Conservation (phyloP, 495 filamentous ascomycete genomes). For the Penicillium pancosmium region DNA sequence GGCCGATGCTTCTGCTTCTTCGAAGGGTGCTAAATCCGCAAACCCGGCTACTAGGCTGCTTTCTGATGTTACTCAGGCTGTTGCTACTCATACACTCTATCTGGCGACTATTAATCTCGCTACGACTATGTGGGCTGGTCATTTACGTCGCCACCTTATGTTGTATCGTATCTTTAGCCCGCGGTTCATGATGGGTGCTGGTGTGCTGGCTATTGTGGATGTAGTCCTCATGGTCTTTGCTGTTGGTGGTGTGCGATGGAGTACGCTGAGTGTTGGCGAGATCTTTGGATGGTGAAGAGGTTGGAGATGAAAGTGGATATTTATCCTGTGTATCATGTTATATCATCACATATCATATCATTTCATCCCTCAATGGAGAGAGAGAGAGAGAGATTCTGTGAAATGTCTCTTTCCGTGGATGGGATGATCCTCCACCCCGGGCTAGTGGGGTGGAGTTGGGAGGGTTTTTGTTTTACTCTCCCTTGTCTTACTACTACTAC, state of each 20-base stretch:
- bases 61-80: constrained; percentile 67
- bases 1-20: constrained; percentile 5
- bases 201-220: constrained; percentile 74
- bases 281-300: constrained; percentile 76
- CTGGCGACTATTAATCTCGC: constrained; percentile 79
- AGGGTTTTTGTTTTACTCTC: too few relatives aligned
- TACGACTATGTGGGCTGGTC: constrained; percentile 85
- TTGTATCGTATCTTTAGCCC: constrained; percentile 94
- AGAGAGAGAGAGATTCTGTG: too few relatives aligned
- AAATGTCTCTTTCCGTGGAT: too few relatives aligned
- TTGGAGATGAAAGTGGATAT: background rate
- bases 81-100: constrained; percentile 74
- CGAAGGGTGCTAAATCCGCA: constrained; percentile 19
- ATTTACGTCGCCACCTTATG: constrained; percentile 90
- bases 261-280: constrained; percentile 75
- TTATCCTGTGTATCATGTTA: background rate
- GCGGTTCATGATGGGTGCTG: constrained; percentile 81
- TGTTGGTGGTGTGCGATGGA: constrained; percentile 71
- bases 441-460: too few relatives aligned
- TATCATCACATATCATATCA: background rate
- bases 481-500: too few relatives aligned
- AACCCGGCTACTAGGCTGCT: constrained; percentile 58
- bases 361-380: background rate
- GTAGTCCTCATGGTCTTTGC: constrained; percentile 68
- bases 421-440: too few relatives aligned